phyloP scores from a whole-genome alignment of 1,284 basidiomycete species.

The Marasmius sp. region DNA sequence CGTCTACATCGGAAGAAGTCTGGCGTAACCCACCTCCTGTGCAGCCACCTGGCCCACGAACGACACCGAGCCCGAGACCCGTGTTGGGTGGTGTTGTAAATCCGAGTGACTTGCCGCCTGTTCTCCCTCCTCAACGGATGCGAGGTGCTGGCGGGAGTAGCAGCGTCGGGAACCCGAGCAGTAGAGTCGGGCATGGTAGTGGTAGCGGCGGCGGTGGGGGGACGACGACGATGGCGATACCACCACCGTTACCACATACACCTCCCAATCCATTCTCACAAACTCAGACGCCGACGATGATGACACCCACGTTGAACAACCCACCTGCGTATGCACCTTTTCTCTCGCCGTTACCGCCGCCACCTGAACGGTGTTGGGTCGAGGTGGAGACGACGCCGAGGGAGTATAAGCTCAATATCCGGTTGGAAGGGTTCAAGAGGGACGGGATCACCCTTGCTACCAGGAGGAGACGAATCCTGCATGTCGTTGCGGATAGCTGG shows the following conservation, averaged over 20 bases:
- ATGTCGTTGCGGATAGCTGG: conserved; percentile 82
- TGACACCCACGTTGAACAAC: not conserved
- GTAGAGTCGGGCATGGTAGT: not conserved
- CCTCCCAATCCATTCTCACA: not conserved
- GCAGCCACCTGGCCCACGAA: not conserved
- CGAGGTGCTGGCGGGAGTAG: too few relatives aligned
- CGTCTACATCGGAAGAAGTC: not conserved
- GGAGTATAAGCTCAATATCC: conserved; percentile 64
- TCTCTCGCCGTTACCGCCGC: conserved; percentile 51
- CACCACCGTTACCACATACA: not conserved
- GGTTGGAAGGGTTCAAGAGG: conserved; percentile 68
- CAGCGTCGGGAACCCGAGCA: not conserved
- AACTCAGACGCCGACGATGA: not conserved
- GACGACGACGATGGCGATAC: not conserved
- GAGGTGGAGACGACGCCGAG: conserved; percentile 62
- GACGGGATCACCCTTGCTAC: conserved; percentile 75
- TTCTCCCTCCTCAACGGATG: conserved; percentile 5
- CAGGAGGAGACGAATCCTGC: conserved; percentile 65
- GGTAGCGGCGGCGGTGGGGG: not conserved
- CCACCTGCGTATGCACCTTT: conserved; percentile 54
- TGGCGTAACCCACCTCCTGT: not conserved
- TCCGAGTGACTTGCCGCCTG: conserved; percentile 9
- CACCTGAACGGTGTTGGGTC: conserved; percentile 61
- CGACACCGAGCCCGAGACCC: not conserved
- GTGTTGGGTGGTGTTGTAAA: not conserved